Evolutionary conservation across 768 basidiomycete species (phyloP), one percentile per base, ranked within the genome.

Genomic region (Leccinum disarticulatum): DNA sequence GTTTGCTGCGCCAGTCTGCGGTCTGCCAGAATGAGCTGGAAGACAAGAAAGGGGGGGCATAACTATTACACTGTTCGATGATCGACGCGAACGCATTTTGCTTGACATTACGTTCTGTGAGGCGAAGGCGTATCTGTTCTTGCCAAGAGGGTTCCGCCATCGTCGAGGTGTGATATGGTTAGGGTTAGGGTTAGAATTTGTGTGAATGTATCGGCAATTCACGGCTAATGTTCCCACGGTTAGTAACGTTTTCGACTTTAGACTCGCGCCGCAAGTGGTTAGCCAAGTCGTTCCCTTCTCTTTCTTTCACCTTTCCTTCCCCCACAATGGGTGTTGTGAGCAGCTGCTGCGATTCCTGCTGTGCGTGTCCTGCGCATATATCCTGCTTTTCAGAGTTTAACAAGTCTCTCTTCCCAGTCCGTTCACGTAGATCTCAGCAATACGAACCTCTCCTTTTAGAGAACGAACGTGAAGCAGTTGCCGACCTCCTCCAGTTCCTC

Each of bases 391-490:
- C 47, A 54, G 54, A 49, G 22, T 57, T 54, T 59, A 67, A 66
- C 64, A 60, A 66, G 60, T 36, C 59, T 57, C 63, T 73, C 54
- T 43, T n/a, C 57, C 47, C 73, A 93, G 91, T 92, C 73, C 83
- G 82, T 65, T 88, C 90, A 71, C 88, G 87, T 72, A 88, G 83
- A 81, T 89, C 91, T 65, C 90, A 93, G 74, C 81, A 88, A 53
- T 94, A 93, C 70, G 92, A 95, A 70, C 92, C 92, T 22, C 74
- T 95, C 58, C 81, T 95, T 47, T 77, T 93, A 55, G 92, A 95
- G 79, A 93, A 92, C 72, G 96, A 99, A 80, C 84, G 96, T 61
- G 96, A 98, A 77, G 96, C 96, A 6, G 97, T 99, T 17, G 96
- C 96, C 48, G 97, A 98, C 76, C 80, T 99, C 54, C 83, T 99